Evolutionary conservation across 2,329 filamentous ascomycete genomes (phyloP), one percentile per base, ranked within the genome.

Genomic region (Amylocarpus encephaloides): DNA sequence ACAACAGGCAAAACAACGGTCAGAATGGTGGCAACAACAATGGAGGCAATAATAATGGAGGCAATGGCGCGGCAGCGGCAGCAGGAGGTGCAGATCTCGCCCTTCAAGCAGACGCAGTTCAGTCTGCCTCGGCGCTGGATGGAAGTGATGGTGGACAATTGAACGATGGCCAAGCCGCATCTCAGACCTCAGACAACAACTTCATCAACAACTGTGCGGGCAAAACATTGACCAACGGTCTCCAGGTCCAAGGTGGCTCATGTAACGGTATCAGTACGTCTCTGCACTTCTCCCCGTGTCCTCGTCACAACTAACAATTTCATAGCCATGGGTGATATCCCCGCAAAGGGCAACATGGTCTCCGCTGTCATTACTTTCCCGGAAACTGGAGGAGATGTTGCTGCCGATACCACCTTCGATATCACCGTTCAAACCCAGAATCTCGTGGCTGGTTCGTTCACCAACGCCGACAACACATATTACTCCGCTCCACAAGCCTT

Each of bases 191-290:
- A 13, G 34, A 41, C 13, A 61, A 61, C 47, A 63, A 63, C 55
- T 64, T 64, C 43, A 62, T 64, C 48, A 63, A 64, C 51, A 53
- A 52, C 46, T 64, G 61, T 35, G 43, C 52, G 15, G 62, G 61
- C 9, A 57, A 63, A 62, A 74, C 69, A 0, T 63, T 80, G 45
- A 83, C 80, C 55, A 79, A 84, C 60, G 80, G 80, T 59, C 66
- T 74, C 39, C 80, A 83, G 62, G 70, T 75, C 45, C 70, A 69
- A 50, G 66, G 58, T 7, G 81, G 81, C 15, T 84, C 80, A 32
- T 85, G 81, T 70, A 85, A 84, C 32, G 60, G 60, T 34, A 60
- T 63, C 44, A 43, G 60, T 62, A 53, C 54, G 60, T 47, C 16
- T 18, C 29, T 12, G 6, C 6, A 13, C 11, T 2, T 5, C 18